phyloP scores from a whole-genome alignment of 768 basidiomycete species.

The Termitomyces sp. region DNA sequence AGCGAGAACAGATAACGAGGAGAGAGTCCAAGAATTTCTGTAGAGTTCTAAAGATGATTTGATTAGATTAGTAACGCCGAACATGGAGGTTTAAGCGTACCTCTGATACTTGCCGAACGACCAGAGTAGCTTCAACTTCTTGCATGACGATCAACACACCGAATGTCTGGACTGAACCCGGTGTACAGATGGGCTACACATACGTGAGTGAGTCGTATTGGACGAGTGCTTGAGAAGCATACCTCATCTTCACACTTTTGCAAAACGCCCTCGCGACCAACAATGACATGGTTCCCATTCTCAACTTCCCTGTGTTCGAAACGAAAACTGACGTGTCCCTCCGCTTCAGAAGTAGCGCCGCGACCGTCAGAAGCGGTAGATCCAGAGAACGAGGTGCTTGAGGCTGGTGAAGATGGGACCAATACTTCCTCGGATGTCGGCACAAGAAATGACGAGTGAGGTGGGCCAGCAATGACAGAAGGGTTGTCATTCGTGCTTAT shows the following conservation, averaged over 20 bases:
- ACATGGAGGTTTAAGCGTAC: constrained; percentile 27
- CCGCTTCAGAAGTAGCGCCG: constrained; percentile 16
- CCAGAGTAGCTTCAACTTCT: constrained; percentile 47
- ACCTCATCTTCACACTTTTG: constrained; percentile 76
- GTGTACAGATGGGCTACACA: constrained; percentile 67
- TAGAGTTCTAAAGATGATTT: constrained; percentile 50
- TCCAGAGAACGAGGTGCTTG: neutral
- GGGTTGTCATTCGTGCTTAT: neutral
- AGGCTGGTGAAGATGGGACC: neutral
- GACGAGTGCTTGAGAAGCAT: neutral
- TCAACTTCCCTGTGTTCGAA: constrained; percentile 60
- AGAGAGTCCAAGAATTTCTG: constrained; percentile 68
- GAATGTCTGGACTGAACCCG: constrained; percentile 78
- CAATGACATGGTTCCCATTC: constrained; percentile 64
- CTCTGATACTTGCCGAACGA: constrained; percentile 78
- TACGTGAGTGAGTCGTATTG: neutral
- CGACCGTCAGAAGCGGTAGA: constrained; percentile 6
- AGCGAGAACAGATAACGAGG: constrained; percentile 66
- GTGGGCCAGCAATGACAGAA: too few species aligned
- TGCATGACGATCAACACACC: constrained; percentile 75
- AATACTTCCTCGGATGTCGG: neutral
- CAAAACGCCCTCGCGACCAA: constrained; percentile 64
- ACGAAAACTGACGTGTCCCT: constrained; percentile 46
- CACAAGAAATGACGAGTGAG: neutral
- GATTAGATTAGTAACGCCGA: neutral